Base-by-base conservation (phyloP, 306 rosid species). In the Cucurbita argyrosperma region DNA sequence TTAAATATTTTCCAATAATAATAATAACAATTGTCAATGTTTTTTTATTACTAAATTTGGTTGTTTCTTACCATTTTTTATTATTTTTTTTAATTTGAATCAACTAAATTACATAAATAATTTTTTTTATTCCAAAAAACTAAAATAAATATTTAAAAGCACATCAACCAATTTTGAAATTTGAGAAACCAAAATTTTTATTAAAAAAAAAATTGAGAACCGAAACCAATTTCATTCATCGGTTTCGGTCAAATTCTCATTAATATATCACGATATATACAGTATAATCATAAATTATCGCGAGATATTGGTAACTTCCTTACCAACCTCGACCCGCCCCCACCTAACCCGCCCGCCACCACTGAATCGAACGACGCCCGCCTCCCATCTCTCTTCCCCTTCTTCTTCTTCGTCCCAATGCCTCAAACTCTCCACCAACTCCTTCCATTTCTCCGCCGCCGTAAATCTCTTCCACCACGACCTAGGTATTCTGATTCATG, bases 401-500 rank as follows among this genome's bases (percentile, higher is more conserved):
- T 46, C 55, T 66, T 46, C 55, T 66, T 67, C 72, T 19, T 68
- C 74, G 0, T 30, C 58, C 23, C 55, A 67, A 67, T 67, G 71
- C 71, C 35, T 64, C 50, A 64, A 64, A n/a, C 42, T 64, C 71
- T 21, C 53, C 54, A 42, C 39, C 54, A 19, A 66, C 53, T 18
- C 49, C 18, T 43, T 52, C 38, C 71, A 18, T 18, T 40, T 14
- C 57, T 30, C 54, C 74, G 19, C 21, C 42, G 43, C 72, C 56
- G 8, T 39, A 38, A 16, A 3, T 16, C 13, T 21, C 52, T 45
- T 19, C n/a, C n/a, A 6, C 1, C 52, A 42, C 16, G 10, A 57
- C 54, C 75, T 75, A 0, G 10, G 54, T 0, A 14, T n/a, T 43
- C 63, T 6, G 69, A 3, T 39, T 80, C 76, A 84, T 90, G 96